Percentiles rank a stretch among this genome's conserved stretches.
These are phyloP conservation scores for Ramaria rubella DNA, from an alignment of 768 basidiomycete species.

Conservation along the genomic window DNA sequence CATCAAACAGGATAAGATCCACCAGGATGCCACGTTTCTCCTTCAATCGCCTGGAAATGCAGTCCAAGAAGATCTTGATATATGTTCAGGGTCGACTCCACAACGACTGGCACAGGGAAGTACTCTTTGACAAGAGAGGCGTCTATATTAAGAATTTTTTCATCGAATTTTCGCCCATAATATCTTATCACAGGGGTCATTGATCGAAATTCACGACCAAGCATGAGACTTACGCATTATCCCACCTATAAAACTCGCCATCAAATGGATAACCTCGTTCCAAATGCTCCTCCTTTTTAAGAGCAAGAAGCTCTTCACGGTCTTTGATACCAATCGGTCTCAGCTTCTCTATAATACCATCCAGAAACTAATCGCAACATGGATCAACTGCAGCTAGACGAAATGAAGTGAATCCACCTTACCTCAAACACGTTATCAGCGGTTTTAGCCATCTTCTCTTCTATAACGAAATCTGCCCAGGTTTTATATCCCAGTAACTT, in stretches of 20 bases:
- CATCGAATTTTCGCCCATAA: slow-evolving; percentile 50
- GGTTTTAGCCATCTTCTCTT: slow-evolving; percentile 80
- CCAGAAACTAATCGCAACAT: slow-evolving; percentile 68
- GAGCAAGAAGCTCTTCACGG: slow-evolving; percentile 52
- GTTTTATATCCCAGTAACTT: slow-evolving; percentile 63
- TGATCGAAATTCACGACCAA: too few species aligned
- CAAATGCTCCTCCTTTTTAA: slow-evolving; percentile 72
- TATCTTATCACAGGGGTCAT: slow-evolving; percentile 3
- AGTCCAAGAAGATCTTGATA: slow-evolving; percentile 81
- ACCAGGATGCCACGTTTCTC: slow-evolving; percentile 80
- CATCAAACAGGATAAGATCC: too few species aligned
- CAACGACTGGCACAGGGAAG: slow-evolving; percentile 80
- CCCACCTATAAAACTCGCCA: slow-evolving; percentile 75
- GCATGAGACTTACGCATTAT: slow-evolving; percentile 52
- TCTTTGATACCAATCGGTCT: slow-evolving; percentile 68
- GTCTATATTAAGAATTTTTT: slow-evolving; percentile 62
- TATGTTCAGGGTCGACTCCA: slow-evolving; percentile 74
- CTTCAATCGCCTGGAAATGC: slow-evolving; percentile 47
- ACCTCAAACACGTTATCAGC: slow-evolving; percentile 55
- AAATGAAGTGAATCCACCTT: slow-evolving; percentile 21
- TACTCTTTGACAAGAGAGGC: slow-evolving; percentile 80
- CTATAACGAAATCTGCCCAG: slow-evolving; percentile 82
- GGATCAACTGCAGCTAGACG: too few species aligned
- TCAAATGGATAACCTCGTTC: slow-evolving; percentile 57
- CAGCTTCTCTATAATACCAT: slow-evolving; percentile 67